Evolutionary conservation across 805 yeast species (phyloP).

Genomic region (Candida verbasci): DNA sequence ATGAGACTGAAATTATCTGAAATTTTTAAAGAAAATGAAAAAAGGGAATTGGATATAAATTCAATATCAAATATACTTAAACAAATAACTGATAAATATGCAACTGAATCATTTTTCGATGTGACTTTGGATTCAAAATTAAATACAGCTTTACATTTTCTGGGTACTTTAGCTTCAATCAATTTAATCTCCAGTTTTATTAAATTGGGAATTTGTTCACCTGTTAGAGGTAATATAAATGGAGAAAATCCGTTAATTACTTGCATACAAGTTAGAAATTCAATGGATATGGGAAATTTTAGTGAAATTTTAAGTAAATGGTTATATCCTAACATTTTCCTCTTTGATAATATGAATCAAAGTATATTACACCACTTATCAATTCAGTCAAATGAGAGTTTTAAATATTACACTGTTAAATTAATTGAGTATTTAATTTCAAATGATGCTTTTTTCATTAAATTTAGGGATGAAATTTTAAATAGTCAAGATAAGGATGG

Average conservation of each 20-base stretch:
- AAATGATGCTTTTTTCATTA: conserved; percentile 15
- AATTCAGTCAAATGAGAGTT: conserved; percentile 32
- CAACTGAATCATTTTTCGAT: conserved; percentile 18
- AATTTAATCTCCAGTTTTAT: conserved; percentile 32
- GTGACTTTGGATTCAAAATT: conserved; percentile 37
- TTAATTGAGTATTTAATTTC: conserved; percentile 29
- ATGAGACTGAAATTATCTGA: conserved; percentile 30
- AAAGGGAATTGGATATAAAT: conserved; percentile 12
- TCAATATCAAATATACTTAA: conserved; percentile 24
- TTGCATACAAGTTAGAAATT: conserved; percentile 78
- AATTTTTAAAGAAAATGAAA: conserved; percentile 31
- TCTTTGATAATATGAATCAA: conserved; percentile 58
- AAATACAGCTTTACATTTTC: conserved; percentile 41
- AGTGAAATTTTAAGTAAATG: conserved; percentile 57
- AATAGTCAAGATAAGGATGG: conserved; percentile 35
- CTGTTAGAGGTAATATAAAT: conserved; percentile 32
- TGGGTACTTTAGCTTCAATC: conserved; percentile 35
- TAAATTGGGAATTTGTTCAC: conserved; percentile 31
- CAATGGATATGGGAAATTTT: conserved; percentile 76
- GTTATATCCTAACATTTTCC: conserved; percentile 57
- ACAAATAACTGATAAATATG: conserved; percentile 14
- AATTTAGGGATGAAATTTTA: conserved; percentile 19
- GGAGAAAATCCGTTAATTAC: conserved; percentile 51
- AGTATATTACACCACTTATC: conserved; percentile 87
- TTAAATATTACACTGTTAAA: conserved; percentile 30